Base-by-base conservation (phyloP, 1,284 basidiomycete species). In the Sporisorium scitamineum region DNA sequence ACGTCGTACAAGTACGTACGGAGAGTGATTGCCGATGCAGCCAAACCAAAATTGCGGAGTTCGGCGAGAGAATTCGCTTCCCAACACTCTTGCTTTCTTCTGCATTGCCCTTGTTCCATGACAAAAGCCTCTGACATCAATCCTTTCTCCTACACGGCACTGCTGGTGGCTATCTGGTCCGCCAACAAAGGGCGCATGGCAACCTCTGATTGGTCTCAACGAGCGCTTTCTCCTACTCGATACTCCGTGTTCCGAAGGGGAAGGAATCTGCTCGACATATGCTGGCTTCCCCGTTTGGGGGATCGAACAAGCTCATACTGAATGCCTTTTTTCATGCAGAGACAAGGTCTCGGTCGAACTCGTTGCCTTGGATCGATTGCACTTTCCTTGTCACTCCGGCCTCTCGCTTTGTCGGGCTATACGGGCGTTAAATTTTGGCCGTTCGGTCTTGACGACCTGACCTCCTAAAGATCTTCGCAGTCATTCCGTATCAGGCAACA, bases 1-100 rank as follows among this genome's bases (percentile, higher is more conserved):
- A 37, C 34, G 31, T 42, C n/a, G 22, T 34, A n/a, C 26, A 51
- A 44, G 48, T 47, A 22, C 37, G 27, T 11, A 22, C 13, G 14
- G 29, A 34, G 58, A 54, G 41, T 51, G 55, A 44, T 53, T 65
- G 51, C 54, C 42, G 39, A 58, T 29, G 55, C 57, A 59, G 22
- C 11, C 6, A 13, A 8, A 34, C 10, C 32, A 34, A 13, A 34
- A 7, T 34, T 6, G 24, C 50, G 31, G 50, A 51, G 26, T 51
- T 34, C n/a, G n/a, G n/a, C n/a, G n/a, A n/a, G n/a, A n/a, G n/a
- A n/a, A n/a, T n/a, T n/a, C 32, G 32, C 32, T 34, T 9, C 32
- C 32, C 32, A 8, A 13, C 32, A 34, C 32, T 34, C 5, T 34
- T 13, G 32, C 11, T 13, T 13, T 34, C 11, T 8, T 34, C 32